Evolutionary conservation across 495 filamentous ascomycete species (phyloP).

Genomic region (Podospora pseudopauciseta): DNA sequence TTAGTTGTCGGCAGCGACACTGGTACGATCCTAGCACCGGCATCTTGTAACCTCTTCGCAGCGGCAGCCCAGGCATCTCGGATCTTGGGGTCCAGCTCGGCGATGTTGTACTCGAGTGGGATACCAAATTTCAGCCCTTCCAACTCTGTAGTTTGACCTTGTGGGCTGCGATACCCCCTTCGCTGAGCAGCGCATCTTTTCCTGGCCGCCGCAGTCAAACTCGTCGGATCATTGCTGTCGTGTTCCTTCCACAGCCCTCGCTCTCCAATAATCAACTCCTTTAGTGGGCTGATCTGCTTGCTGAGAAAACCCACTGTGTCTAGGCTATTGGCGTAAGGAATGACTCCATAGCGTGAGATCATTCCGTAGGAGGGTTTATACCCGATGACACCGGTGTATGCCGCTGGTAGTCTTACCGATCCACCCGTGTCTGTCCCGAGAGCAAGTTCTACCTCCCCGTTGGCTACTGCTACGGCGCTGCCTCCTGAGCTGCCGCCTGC

Average conservation of each 20-base stretch:
- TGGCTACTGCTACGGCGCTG: slow-evolving; percentile 80
- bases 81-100: slow-evolving; percentile 64
- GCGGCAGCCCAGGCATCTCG: slow-evolving; percentile 64
- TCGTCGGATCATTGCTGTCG: slow-evolving; percentile 77
- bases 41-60: slow-evolving; percentile 50
- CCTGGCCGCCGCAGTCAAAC: slow-evolving; percentile 54
- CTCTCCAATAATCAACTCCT: slow-evolving; percentile 52
- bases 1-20: slow-evolving; percentile 83
- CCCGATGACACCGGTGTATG: slow-evolving; percentile 81
- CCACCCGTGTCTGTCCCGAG: slow-evolving; percentile 95
- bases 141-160: slow-evolving; percentile 24
- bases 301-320: slow-evolving; percentile 89
- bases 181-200: slow-evolving; percentile 48
- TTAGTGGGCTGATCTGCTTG: slow-evolving; percentile 44
- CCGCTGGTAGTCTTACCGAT: slow-evolving; percentile 85
- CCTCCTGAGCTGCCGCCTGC: slow-evolving; percentile 93
- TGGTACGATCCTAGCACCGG: slow-evolving; percentile 64
- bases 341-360: slow-evolving; percentile 79
- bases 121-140: slow-evolving; percentile 60
- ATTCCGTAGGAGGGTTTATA: slow-evolving; percentile 80
- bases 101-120: slow-evolving; percentile 83
- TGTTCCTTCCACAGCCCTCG: slow-evolving; percentile 44
- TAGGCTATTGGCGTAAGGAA: slow-evolving; percentile 92
- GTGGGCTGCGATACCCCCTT: slow-evolving; percentile 30
- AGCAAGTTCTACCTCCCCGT: slow-evolving; percentile 66